Base-by-base conservation (phyloP, 768 basidiomycete genomes). In the Fistulinella prunicolor region DNA sequence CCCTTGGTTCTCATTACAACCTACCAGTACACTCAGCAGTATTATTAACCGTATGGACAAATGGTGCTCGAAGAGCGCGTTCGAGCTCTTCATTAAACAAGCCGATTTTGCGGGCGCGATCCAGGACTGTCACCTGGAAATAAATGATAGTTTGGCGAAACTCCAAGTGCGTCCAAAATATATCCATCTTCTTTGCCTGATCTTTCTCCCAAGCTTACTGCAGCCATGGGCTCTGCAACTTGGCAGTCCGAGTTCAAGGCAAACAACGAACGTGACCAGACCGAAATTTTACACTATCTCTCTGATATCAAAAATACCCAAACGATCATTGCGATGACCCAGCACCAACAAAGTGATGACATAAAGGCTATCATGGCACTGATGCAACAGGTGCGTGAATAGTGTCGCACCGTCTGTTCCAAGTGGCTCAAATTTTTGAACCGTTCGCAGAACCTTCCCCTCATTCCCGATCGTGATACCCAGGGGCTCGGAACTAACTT, bases 191-290 rank as follows among this genome's bases (percentile, higher is more conserved):
- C 41, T 36, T 35, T 44, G 19, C 46, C 55, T 57, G 24, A 59
- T 43, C 24, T 13, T 10, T 36, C 30, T 1, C 16, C 8, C 14
- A 46, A 80, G 80, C 53, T 82, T 38, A 62, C 63, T 14, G 75
- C 78, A 19, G 71, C 74, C 21, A 55, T 74, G 6, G 76, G 75
- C 35, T 69, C 76, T 16, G 73, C 70, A 37, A 59, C 62, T 8
- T 82, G 80, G 80, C 78, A 80, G 53, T 53, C 60, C 7, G 70
- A 74, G 24, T 72, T 78, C 51, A 57, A 61, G 35, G 56, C 56
- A 13, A 75, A 72, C 35, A 55, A 57, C 8, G 62, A 69, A 47
- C 65, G 59, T 12, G 80, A 82, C 54, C 73, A 75, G 44, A 55
- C 59, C 3, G 73, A 79, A 41, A 56, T 79, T 17, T 36, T 75